Base-by-base conservation (phyloP, 139 green algal species). In the Chlorella ohadii region DNA sequence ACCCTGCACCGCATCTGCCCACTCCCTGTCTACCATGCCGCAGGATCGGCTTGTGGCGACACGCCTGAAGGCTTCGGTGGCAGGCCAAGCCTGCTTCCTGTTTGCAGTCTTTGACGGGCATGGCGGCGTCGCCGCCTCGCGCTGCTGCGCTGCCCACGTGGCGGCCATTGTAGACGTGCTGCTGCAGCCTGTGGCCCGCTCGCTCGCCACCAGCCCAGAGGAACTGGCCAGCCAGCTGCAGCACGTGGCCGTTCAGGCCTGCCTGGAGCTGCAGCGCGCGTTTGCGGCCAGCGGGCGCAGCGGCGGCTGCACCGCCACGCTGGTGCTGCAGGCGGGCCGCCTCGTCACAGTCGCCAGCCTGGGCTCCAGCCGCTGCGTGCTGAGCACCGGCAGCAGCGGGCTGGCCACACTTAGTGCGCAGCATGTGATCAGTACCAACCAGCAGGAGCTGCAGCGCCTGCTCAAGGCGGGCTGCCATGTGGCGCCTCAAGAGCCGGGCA, bases 341-440 rank as follows among this genome's bases (percentile, higher is more conserved):
- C 84, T 95, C 59, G 74, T 99, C 9, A 97, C 94, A 1, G 87
- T 95, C 6, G 96, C 93, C 2, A 95, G 93, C 85, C 88, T 97
- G 23, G 96, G 96, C 0, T 95, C 98, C 91, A 96, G 92, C 6
- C 87, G 90, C 12, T 91, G 93, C 1, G 88, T 95, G 22, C 84
- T 98, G 23, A 94, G 98, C 83, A 90, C 86, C 0, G 94, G 93
- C 7, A 44, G n/a, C 20, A 72, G 85, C 27, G 41, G 87, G 9
- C 73, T 94, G 56, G 84, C 75, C 6, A 55, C 17, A 2, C 68
- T 75, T 17, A 56, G 34, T 19, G 81, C 72, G 15, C 88, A 93
- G 41, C 90, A 93, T 61, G 72, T 87, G n/a, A 72, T 92, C 19
- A 65, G 72, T 6, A 65, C 71, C 19, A 77, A 92, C 80, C 22